Base-by-base conservation (phyloP, 164 flowering plant species). In the Sextonia rubra region DNA sequence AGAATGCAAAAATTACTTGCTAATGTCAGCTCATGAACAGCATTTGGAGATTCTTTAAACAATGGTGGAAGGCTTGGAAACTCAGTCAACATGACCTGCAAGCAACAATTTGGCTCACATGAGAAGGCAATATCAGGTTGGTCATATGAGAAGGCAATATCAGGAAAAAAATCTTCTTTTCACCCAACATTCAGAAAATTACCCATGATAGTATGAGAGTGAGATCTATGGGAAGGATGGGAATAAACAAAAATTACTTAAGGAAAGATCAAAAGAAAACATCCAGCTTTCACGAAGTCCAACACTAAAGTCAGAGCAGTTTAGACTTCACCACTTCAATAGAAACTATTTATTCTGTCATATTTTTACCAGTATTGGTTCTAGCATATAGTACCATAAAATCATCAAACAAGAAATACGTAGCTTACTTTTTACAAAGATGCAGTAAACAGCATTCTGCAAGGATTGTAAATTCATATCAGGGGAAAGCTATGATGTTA, bases 41-140 rank as follows among this genome's bases (percentile, higher is more conserved):
- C 94, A 82, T 85, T 87, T 14, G 93, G 90, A 26, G 98, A 81
- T 12, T 80, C 78, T 73, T 89, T 86, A 73, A 91, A 86, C 79
- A 91, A 74, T 12, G 98, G 98, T 0, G 98, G 98, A 52, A 94
- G 94, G 77, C 98, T 90, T 66, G 74, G 87, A 75, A 88, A 90
- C 23, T 73, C 87, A 7, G 93, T 91, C 79, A 94, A 79, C 79
- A 73, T 29, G n/a, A 94, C 92, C 97, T 89, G 80, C 70, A 84
- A 70, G 48, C 15, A 44, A 18, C 14, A 58, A 3, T 20, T 15
- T 25, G 44, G 27, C 32, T 64, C 24, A 24, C 26, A 61, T 61
- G 11, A 61, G 64, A 23, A 11, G 23, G 27, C 44, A 64, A 29
- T 64, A 27, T 17, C 67, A 64, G 30, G 67, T n/a, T n/a, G n/a